These are phyloP conservation scores for Salvia rosmarinus DNA, from an alignment of 257 asterid genomes.

Conservation along the genomic window DNA sequence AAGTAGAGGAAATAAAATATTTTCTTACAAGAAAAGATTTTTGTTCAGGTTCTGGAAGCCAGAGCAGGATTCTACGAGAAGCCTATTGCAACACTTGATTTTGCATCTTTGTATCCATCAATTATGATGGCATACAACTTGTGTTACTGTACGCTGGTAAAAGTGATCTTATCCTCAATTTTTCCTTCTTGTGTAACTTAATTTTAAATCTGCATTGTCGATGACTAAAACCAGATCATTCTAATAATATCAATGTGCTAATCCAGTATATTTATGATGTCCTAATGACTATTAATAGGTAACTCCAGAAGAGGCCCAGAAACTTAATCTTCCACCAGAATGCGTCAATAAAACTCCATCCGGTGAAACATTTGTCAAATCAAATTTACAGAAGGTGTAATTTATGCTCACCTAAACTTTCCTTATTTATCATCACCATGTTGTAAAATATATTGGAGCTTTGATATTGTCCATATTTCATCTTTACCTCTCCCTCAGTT, in stretches of 20 bases:
- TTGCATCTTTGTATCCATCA: constrained; percentile 97
- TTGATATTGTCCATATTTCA: constrained; percentile 10
- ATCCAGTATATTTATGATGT: constrained; percentile 17
- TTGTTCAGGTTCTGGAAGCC: constrained; percentile 87
- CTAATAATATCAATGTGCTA: constrained; percentile 18
- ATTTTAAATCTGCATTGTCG: constrained; percentile 21
- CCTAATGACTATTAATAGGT: constrained; percentile 55
- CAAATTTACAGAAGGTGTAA: constrained; percentile 82
- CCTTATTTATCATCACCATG: constrained; percentile 24
- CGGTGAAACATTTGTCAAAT: constrained; percentile 91
- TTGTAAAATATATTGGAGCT: constrained; percentile 14
- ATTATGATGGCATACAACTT: constrained; percentile 99
- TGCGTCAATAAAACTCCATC: constrained; percentile 91
- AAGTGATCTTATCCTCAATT: constrained; percentile 16
- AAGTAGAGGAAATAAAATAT: constrained; percentile 13
- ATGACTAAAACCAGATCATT: constrained; percentile 18
- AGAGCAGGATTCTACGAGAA: constrained; percentile 92
- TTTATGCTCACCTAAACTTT: constrained; percentile 22
- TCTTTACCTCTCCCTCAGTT: constrained; percentile 22
- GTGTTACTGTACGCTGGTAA: constrained; percentile 96
- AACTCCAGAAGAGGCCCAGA: constrained; percentile 80
- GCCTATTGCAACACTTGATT: constrained; percentile 98
- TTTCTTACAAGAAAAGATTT: constrained; percentile 33
- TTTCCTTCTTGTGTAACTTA: not conserved
- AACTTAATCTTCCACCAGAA: constrained; percentile 86